phyloP scores from a whole-genome alignment of 169 alveolate genomes.

The Blepharisma undulans region DNA sequence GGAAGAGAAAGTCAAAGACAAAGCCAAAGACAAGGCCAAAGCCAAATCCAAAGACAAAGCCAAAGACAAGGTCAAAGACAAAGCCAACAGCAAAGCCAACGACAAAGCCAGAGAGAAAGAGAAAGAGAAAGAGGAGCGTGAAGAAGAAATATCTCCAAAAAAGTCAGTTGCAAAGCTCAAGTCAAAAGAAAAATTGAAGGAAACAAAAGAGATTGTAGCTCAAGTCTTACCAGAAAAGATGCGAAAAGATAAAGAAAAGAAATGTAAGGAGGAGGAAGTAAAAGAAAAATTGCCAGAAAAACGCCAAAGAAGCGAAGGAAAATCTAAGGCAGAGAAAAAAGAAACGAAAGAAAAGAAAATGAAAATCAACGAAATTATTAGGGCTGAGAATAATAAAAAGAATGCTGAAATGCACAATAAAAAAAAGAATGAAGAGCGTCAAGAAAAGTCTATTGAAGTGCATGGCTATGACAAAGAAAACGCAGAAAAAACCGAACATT shows the following conservation, averaged over 20 bases:
- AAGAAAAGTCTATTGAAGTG: background rate
- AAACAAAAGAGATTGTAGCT: slow-evolving; percentile 5
- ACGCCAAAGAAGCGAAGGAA: slow-evolving; percentile 5
- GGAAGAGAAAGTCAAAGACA: slow-evolving; percentile 27
- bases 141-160: slow-evolving; percentile 1
- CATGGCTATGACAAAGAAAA: background rate
- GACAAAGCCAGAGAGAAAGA: slow-evolving; percentile 21
- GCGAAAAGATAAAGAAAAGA: slow-evolving; percentile 28
- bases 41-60: slow-evolving; percentile 32
- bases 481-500: background rate
- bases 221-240: background rate
- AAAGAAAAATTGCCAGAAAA: background rate
- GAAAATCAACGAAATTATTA: background rate
- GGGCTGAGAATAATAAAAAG: slow-evolving; percentile 44
- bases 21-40: slow-evolving; percentile 39
- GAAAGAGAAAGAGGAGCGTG: slow-evolving; percentile 27
- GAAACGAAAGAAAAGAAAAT: slow-evolving; percentile 49
- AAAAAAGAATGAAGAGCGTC: background rate
- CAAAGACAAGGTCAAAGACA: slow-evolving; percentile 36
- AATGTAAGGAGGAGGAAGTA: background rate
- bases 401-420: background rate
- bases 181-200: slow-evolving; percentile 18
- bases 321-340: slow-evolving; percentile 31
- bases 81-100: background rate
- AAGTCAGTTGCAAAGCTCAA: slow-evolving; percentile 20